Percentiles rank a stretch among this genome's conserved stretches.
These are phyloP conservation scores for Cymbidium sinense DNA, from an alignment of 106 monocot species.

Conservation along the genomic window DNA sequence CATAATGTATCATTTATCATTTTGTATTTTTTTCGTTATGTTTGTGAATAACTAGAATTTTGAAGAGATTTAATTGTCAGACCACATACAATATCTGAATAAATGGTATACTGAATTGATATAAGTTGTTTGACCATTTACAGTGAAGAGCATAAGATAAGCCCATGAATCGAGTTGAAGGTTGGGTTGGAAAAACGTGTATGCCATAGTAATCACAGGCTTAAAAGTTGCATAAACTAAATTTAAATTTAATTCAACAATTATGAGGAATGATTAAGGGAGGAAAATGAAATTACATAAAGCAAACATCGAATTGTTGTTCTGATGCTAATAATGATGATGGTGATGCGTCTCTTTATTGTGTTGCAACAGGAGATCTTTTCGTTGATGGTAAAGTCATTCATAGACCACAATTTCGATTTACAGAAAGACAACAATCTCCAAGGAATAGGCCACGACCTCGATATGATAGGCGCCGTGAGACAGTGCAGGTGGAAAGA, in stretches of 20 bases:
- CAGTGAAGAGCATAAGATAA: not conserved
- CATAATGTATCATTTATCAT: constrained; percentile 2
- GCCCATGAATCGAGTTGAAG: not conserved
- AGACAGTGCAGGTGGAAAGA: constrained; percentile 73
- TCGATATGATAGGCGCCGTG: constrained; percentile 67
- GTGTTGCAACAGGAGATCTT: constrained; percentile 68
- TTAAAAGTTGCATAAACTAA: not conserved
- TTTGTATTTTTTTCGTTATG: no score
- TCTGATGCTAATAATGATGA: not conserved
- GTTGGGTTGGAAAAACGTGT: not conserved
- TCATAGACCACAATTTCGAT: constrained; percentile 81
- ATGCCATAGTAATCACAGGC: not conserved
- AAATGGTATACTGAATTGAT: no score
- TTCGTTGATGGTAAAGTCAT: constrained; percentile 89
- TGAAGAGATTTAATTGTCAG: no score
- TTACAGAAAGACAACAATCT: constrained; percentile 70
- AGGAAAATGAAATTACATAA: not conserved
- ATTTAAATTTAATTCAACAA: not conserved
- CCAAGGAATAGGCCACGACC: constrained; percentile 57
- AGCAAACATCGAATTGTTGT: not conserved
- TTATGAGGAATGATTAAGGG: no score
- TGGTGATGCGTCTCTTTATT: constrained; percentile 3
- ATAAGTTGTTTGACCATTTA: not conserved
- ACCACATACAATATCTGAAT: no score
- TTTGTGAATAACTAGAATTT: no score